phyloP scores from a whole-genome alignment of 2,329 filamentous ascomycete species.

The Trichoderma sp. region DNA sequence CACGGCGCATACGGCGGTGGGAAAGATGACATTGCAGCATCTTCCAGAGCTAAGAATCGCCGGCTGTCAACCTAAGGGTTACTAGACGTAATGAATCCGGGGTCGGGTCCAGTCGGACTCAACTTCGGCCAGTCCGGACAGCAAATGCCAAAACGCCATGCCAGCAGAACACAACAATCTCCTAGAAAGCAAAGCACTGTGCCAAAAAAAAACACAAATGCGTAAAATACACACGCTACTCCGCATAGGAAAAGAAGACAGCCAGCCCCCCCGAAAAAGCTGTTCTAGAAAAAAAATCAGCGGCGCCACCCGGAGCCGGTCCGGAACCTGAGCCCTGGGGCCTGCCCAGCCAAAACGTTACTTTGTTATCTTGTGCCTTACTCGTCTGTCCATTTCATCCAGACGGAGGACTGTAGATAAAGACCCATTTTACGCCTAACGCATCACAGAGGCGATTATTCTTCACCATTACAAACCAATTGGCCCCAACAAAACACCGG shows the following conservation, averaged over 20 bases:
- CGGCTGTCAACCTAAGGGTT: neutral
- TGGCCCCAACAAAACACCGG: neutral
- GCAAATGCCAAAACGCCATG: neutral
- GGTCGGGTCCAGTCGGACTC: slow-evolving; percentile 7
- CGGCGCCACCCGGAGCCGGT: slow-evolving; percentile 6
- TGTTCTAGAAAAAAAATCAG: slow-evolving; percentile 5
- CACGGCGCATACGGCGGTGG: neutral
- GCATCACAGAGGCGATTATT: neutral
- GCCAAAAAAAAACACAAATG: neutral
- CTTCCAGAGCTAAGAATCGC: neutral
- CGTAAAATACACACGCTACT: neutral
- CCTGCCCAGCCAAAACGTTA: neutral
- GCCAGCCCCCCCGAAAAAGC: neutral
- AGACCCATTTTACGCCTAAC: neutral
- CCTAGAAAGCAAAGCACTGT: neutral
- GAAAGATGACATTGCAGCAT: neutral
- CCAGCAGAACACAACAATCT: neutral
- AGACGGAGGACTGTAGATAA: neutral
- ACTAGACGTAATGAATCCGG: neutral
- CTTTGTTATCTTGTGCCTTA: neutral
- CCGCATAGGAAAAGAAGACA: neutral
- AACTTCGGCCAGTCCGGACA: slow-evolving; percentile 8
- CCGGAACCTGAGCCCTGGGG: neutral
- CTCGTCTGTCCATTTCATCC: neutral
- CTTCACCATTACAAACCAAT: neutral